Percentiles rank a stretch among this genome's conserved stretches.
Conservation (phyloP, 2,329 filamentous ascomycete species). For the Aspergillus fischeri region DNA sequence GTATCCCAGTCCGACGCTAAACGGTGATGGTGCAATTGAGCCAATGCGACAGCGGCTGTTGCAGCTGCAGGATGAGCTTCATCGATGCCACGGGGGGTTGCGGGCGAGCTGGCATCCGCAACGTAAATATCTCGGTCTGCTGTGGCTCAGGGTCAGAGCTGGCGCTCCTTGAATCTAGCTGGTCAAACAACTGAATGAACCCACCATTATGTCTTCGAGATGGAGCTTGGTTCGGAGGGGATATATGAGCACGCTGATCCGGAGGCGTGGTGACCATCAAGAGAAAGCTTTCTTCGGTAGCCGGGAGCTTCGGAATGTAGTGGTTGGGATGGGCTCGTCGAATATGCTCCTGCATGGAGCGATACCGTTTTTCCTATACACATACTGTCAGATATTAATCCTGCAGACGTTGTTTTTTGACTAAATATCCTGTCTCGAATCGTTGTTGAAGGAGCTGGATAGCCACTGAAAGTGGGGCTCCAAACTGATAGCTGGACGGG, state of each 20-base stretch:
- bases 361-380: constrained; percentile 83
- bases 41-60: constrained; percentile 79
- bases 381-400: constrained; percentile 5
- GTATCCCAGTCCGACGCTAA: constrained; percentile 73
- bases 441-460: not conserved
- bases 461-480: constrained; percentile 7
- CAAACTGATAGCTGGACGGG: constrained; percentile 3
- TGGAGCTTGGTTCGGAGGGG: constrained; percentile 36
- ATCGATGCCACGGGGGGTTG: constrained; percentile 65
- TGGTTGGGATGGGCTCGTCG: constrained; percentile 93
- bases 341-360: constrained; percentile 99
- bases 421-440: not conserved
- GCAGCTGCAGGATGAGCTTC: constrained; percentile 66
- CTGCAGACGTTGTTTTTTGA: constrained; percentile 1
- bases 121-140: constrained; percentile 64
- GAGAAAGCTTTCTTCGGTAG: constrained; percentile 95
- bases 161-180: not conserved
- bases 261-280: constrained; percentile 93
- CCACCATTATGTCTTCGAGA: constrained; percentile 35
- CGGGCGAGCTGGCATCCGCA: constrained; percentile 64
- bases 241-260: constrained; percentile 61
- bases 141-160: constrained; percentile 42
- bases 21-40: constrained; percentile 77
- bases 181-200: constrained; percentile 22
- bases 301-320: constrained; percentile 96